phyloP scores from a whole-genome alignment of 768 basidiomycete genomes.

The Chalciporus piperatus region DNA sequence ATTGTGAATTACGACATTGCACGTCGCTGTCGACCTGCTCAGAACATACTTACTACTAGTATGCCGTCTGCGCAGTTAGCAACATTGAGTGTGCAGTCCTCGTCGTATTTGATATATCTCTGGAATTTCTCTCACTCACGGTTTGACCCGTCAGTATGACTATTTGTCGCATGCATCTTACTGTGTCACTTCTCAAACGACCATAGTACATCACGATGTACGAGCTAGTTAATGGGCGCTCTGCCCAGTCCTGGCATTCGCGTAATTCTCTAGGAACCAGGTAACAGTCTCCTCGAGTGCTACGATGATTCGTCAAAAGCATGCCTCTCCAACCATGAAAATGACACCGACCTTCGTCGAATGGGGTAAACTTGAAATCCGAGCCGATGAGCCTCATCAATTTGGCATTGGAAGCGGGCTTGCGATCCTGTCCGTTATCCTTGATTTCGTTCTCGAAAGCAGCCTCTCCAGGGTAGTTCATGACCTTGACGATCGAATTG shows the following conservation, averaged over 20 bases:
- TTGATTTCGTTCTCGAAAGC: constrained; percentile 60
- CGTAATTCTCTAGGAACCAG: constrained; percentile 87
- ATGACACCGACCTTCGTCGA: constrained; percentile 61
- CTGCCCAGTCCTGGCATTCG: constrained; percentile 62
- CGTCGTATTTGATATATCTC: no score
- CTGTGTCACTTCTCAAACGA: not conserved
- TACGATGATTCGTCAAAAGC: constrained; percentile 22
- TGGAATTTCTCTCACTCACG: no score
- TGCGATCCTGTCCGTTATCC: constrained; percentile 93
- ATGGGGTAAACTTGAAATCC: constrained; percentile 88
- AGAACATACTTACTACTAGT: no score
- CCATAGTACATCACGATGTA: constrained; percentile 7
- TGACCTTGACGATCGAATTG: constrained; percentile 83
- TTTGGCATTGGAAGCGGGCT: constrained; percentile 93
- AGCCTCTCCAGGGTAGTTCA: constrained; percentile 78
- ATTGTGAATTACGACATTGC: no score
- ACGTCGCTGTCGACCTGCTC: no score
- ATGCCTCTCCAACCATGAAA: not conserved
- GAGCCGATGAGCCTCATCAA: constrained; percentile 65
- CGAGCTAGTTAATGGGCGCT: constrained; percentile 10
- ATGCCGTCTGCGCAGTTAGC: no score
- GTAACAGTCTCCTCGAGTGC: constrained; percentile 76
- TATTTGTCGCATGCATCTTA: not conserved
- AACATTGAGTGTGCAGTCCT: no score
- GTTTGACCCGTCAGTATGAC: not conserved